Evolutionary conservation across 352 stramenopile species (phyloP), one percentile per base, ranked within the genome.

Genomic region (Phytophthora vignae): DNA sequence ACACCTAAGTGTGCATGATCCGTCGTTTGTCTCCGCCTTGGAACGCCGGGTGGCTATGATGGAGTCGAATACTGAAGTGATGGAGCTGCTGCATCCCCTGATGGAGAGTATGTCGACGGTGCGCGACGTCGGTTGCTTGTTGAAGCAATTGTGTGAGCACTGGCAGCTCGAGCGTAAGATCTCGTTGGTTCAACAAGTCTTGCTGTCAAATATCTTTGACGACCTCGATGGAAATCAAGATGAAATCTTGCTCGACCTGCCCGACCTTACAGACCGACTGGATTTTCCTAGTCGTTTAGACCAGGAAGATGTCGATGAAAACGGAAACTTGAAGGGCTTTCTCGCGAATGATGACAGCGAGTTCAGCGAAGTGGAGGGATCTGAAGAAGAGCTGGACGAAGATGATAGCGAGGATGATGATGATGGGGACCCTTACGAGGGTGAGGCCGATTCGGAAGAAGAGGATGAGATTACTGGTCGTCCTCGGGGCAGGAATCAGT

Each of bases 211-310:
- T 9, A 79, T 94, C 4, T 94, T 95, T 65, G 88, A 96, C 55
- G 90, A 96, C 49, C 61, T 96, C 3, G 88, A 96, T n/a, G 90
- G 88, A 44, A 85, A 91, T 52, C 85, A 91, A 40, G 85, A 94
- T 54, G 90, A 92, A 14, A 85, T 94, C 19, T 64, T 93, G 38
- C 55, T 78, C 15, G 83, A 88, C 44, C 71, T 94, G 55, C 87
- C 88, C 19, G 64, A 83, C 25, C 78, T 93, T 49, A 68, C 67
- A 64, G 85, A 74, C 8, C 71, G 82, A 60, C 62, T 96, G 15
- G 90, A 96, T 59, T 95, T 96, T 46, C 90, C 90, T 0, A 95
- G 80, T 44, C 82, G 90, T 58, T 81, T 94, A 48, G 82, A 93
- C 64, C 75, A 93, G 33, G 90, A 94, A 78, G 90, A 95, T 38